Conservation (phyloP, 306 rosid genomes). For the Cucumis hystrix region DNA sequence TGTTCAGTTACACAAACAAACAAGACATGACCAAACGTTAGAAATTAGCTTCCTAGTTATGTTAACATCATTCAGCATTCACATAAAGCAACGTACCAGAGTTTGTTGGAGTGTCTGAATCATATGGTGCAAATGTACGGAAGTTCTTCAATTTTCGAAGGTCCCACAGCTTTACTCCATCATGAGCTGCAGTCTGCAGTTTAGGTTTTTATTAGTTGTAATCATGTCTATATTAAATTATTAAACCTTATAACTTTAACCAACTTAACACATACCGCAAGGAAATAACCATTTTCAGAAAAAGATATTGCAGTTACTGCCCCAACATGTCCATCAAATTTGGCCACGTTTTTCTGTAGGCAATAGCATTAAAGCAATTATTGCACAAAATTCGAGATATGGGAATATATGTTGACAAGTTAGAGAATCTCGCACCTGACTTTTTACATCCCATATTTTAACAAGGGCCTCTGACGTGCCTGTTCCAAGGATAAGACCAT, state of each 20-base stretch:
- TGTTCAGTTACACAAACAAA: not conserved
- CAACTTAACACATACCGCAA: slow-evolving; percentile 58
- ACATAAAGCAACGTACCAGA: slow-evolving; percentile 36
- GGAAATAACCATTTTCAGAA: slow-evolving; percentile 95
- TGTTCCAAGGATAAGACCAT: slow-evolving; percentile 98
- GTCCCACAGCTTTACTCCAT: slow-evolving; percentile 97
- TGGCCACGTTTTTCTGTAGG: slow-evolving; percentile 82
- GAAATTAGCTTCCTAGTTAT: not conserved
- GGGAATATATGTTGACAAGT: not conserved
- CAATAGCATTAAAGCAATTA: not conserved
- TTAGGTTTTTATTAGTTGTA: slow-evolving; percentile 5
- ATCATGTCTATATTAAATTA: not conserved
- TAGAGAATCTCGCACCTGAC: slow-evolving; percentile 50
- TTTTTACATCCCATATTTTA: slow-evolving; percentile 97
- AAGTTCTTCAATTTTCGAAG: slow-evolving; percentile 86
- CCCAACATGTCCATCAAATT: slow-evolving; percentile 81
- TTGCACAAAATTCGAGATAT: not conserved
- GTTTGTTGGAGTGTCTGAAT: slow-evolving; percentile 67
- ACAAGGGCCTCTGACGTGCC: slow-evolving; percentile 82
- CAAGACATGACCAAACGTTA: not conserved
- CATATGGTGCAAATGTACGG: slow-evolving; percentile 72
- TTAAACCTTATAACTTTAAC: not conserved
- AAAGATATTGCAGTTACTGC: slow-evolving; percentile 83
- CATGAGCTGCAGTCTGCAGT: slow-evolving; percentile 83
- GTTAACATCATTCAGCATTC: not conserved